Base-by-base conservation (phyloP, 305 asterid species). In the Fraxinus ornus region DNA sequence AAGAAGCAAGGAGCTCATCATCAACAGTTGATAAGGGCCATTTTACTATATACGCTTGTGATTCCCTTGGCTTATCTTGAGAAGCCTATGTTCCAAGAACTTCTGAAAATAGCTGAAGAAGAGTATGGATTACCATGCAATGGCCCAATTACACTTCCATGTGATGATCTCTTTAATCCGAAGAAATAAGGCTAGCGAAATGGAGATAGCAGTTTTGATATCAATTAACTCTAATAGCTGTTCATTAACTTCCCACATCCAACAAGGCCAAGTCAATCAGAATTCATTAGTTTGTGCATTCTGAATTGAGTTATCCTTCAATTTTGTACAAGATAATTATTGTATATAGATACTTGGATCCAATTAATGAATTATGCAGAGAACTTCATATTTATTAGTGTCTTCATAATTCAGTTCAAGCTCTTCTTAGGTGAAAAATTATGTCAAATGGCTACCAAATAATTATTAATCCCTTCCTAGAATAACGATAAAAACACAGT, bases 71-170 rank as follows among this genome's bases (percentile, higher is more conserved):
- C n/a, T 30, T 78, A 70, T 71, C 85, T 82, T n/a, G 55, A 70
- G 24, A 82, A 68, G 35, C 37, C 78, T 9, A 13, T 78, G 5
- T 68, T 82, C 76, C 35, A 37, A 55, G 74, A 68, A 60, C 82
- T 82, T 8, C 0, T 68, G 57, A 57, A 33, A 32, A 66, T 77
- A 57, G 78, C 85, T 8, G 82, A 77, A 19, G 85, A 77, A 1
- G 85, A 77, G 71, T 82, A 64, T 10, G 85, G 79, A 24, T 47
- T 78, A 24, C 81, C 64, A 15, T 7, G 74, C 3, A 73, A 70
- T 24, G 85, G 75, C n/a, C 82, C 82, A 1, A 82, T 82, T 36
- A 70, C n/a, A 41, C n/a, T 82, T 21, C 75, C 75, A n/a, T 78
- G 77, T n/a, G 81, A 44, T 22, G 68, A 28, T 80, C 21, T 32